These are phyloP conservation scores for Syzygium aromaticum DNA, from an alignment of 345 rosid species.

Conservation along the genomic window DNA sequence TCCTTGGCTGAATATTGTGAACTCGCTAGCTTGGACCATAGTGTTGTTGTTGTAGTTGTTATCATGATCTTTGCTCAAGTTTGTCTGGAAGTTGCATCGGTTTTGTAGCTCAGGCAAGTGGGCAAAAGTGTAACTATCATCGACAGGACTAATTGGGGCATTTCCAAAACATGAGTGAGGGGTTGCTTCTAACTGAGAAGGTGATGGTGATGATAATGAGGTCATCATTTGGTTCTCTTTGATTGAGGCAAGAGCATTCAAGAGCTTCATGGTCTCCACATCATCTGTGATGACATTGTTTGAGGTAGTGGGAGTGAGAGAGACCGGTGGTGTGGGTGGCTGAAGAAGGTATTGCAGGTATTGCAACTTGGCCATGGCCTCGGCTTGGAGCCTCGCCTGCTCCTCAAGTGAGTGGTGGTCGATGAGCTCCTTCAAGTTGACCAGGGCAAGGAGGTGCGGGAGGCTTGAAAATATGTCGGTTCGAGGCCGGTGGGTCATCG, in stretches of 20 bases:
- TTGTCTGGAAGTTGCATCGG: constrained; percentile 20
- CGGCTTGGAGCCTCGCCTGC: constrained; percentile 42
- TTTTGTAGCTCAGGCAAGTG: constrained; percentile 44
- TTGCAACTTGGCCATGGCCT: constrained; percentile 35
- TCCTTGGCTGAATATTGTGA: constrained; percentile 12
- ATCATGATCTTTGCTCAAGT: neutral
- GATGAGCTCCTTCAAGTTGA: constrained; percentile 42
- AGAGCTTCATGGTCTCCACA: constrained; percentile 23
- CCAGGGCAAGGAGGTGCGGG: constrained; percentile 51
- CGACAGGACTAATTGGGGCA: neutral
- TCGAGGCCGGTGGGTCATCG: constrained; percentile 60
- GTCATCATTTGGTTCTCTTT: constrained; percentile 11
- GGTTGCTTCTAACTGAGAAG: neutral
- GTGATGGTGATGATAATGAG: neutral
- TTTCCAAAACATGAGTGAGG: constrained; percentile 9
- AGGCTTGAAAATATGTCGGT: constrained; percentile 50
- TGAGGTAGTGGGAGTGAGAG: constrained; percentile 4
- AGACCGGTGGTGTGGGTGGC: constrained; percentile 9
- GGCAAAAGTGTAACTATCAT: constrained; percentile 23
- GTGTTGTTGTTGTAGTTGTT: neutral
- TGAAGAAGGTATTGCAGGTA: constrained; percentile 45
- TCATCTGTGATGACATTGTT: constrained; percentile 9
- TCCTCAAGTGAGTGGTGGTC: constrained; percentile 41
- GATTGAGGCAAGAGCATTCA: constrained; percentile 21
- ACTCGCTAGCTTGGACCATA: constrained; percentile 6